Conservation (phyloP, 2,329 filamentous ascomycete genomes). For the Botrytis squamosa region DNA sequence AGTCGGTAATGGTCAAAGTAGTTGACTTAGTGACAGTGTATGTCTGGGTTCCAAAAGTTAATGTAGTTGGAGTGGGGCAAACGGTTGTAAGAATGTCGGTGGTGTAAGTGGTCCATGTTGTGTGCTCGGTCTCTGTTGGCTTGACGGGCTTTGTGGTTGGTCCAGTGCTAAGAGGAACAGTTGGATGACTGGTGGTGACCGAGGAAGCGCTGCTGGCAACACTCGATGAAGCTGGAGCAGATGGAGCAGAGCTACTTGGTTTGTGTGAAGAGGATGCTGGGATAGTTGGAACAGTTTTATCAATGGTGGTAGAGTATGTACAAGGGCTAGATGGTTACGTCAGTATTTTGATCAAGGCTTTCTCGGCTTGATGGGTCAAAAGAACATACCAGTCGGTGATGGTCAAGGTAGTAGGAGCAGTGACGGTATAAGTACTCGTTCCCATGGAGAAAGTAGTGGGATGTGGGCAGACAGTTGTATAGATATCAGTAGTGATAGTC, state of each 20-base stretch:
- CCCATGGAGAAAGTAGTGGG: conserved; percentile 45
- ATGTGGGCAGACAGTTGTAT: conserved; percentile 42
- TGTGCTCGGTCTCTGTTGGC: conserved; percentile 14
- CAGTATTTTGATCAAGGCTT: not conserved
- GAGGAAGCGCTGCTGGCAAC: not conserved
- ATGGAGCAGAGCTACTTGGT: not conserved
- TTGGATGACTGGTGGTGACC: not conserved
- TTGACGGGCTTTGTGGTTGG: not conserved
- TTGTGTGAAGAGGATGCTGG: conserved; percentile 1
- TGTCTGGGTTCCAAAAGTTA: conserved; percentile 45
- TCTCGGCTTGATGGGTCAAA: not conserved
- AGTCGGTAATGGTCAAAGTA: conserved; percentile 48
- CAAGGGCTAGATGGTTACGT: conserved; percentile 13
- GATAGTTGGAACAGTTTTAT: not conserved
- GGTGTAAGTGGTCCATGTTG: conserved; percentile 20
- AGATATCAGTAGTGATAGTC: conserved; percentile 39
- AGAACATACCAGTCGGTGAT: conserved; percentile 43
- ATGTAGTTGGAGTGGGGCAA: conserved; percentile 39
- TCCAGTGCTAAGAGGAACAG: conserved; percentile 11
- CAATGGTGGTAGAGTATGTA: conserved; percentile 19
- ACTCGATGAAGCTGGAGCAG: conserved; percentile 11
- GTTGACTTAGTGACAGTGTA: conserved; percentile 60
- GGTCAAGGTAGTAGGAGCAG: conserved; percentile 52
- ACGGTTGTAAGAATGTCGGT: conserved; percentile 22
- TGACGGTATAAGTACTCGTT: conserved; percentile 55